phyloP scores from a whole-genome alignment of 176 grass and related monocot species.

The Paspalum vaginatum region DNA sequence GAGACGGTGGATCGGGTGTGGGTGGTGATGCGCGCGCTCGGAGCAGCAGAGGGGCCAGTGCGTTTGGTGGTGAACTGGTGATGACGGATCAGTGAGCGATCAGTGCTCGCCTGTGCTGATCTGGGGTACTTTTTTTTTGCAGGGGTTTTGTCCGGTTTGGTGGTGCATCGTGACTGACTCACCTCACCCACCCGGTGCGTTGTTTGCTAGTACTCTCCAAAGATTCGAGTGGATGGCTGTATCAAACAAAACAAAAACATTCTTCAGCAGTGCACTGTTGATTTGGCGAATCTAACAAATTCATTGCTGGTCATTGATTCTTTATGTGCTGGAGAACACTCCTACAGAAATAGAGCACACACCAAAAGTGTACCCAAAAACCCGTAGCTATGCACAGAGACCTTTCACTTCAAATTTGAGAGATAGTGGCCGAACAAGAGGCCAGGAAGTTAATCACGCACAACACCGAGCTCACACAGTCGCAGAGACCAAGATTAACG shows the following conservation, averaged over 20 bases:
- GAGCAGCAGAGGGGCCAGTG: not conserved
- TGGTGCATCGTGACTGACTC: constrained; percentile 11
- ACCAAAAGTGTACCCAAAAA: not conserved
- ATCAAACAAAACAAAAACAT: too few species aligned
- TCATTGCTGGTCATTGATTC: not conserved
- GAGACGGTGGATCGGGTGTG: constrained; percentile 43
- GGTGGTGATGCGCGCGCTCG: constrained; percentile 46
- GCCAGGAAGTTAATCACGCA: not conserved
- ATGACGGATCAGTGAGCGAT: constrained; percentile 27
- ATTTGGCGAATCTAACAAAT: not conserved
- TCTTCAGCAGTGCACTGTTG: too few species aligned
- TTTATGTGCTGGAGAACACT: not conserved
- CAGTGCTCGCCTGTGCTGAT: not conserved
- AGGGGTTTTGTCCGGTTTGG: constrained; percentile 21
- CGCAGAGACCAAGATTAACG: not conserved
- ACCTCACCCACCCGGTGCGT: not conserved
- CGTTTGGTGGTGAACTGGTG: constrained; percentile 37
- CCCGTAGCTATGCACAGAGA: not conserved
- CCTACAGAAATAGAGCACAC: not conserved
- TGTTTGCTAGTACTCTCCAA: too few species aligned
- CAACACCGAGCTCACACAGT: not conserved
- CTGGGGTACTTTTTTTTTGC: not conserved
- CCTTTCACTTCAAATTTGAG: not conserved
- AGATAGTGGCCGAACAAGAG: not conserved
- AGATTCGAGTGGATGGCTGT: too few species aligned